phyloP scores from a whole-genome alignment of 257 asterid genomes.

The Nicotiana obtusifolia region DNA sequence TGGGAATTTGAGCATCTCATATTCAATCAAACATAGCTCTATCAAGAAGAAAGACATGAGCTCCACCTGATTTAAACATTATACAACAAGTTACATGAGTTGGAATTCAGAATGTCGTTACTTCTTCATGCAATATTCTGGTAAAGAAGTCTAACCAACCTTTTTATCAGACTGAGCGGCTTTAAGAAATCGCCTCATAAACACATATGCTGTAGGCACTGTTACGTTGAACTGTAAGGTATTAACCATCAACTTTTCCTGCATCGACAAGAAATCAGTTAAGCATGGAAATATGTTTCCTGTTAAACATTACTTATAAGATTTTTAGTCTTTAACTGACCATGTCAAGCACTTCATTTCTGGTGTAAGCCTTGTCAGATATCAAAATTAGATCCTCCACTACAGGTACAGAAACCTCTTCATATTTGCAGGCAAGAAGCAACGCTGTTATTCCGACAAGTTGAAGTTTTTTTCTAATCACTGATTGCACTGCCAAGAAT shows the following conservation, averaged over 20 bases:
- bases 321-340: constrained; percentile 22
- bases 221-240: constrained; percentile 73
- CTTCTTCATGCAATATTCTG: background rate
- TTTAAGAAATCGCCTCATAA: constrained; percentile 78
- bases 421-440: constrained; percentile 96
- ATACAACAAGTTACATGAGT: background rate
- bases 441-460: constrained; percentile 85
- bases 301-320: background rate
- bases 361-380: constrained; percentile 74
- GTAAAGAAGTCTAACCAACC: constrained; percentile 31
- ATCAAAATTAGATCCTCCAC: constrained; percentile 86
- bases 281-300: background rate
- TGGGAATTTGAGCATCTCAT: constrained; percentile 68
- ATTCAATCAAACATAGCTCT: constrained; percentile 79
- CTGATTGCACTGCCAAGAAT: constrained; percentile 52
- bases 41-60: constrained; percentile 60
- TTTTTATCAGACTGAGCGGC: constrained; percentile 70
- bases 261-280: constrained; percentile 8
- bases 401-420: constrained; percentile 92
- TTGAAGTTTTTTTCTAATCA: constrained; percentile 79
- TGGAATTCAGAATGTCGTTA: background rate
- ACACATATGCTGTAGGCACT: constrained; percentile 74
- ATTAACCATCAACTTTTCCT: constrained; percentile 83
- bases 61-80: constrained; percentile 50
- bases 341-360: constrained; percentile 85